These are phyloP conservation scores for Tetrahymena elliotti DNA, from an alignment of 73 alveolate genomes.

Conservation along the genomic window DNA sequence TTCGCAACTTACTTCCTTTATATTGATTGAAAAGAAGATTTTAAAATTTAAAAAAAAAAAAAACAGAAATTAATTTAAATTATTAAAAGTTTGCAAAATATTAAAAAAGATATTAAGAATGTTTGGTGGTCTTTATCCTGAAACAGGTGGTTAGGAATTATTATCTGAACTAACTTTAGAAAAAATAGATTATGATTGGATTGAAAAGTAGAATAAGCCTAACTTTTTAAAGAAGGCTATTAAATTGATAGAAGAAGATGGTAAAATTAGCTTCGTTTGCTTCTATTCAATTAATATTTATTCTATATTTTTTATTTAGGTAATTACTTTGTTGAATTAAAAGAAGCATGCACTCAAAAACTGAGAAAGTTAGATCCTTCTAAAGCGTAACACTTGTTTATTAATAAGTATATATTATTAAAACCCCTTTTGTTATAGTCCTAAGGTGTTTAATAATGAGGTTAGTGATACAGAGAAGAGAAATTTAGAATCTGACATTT, in stretches of 20 bases:
- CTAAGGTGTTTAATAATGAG: not conserved
- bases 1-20: not conserved
- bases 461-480: not conserved
- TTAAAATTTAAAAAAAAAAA: not conserved
- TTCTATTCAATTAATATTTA: not conserved
- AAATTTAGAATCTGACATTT: not conserved
- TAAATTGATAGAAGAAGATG: constrained; percentile 28
- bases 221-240: constrained; percentile 24
- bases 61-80: not conserved
- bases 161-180: constrained; percentile 28
- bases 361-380: constrained; percentile 21
- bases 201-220: constrained; percentile 12
- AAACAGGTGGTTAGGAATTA: not conserved
- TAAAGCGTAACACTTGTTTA: not conserved
- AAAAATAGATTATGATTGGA: constrained; percentile 42
- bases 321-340: constrained; percentile 24
- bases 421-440: not conserved
- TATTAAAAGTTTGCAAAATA: not conserved
- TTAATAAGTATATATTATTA: not conserved
- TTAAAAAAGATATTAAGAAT: not conserved
- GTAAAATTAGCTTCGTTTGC: not conserved
- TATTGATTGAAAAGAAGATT: not conserved
- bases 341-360: constrained; percentile 12
- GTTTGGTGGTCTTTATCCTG: not conserved
- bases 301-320: not conserved